Evolutionary conservation across 2,329 filamentous ascomycete species (phyloP), one percentile per base, ranked within the genome.

Genomic region (Chaetomium sp.): DNA sequence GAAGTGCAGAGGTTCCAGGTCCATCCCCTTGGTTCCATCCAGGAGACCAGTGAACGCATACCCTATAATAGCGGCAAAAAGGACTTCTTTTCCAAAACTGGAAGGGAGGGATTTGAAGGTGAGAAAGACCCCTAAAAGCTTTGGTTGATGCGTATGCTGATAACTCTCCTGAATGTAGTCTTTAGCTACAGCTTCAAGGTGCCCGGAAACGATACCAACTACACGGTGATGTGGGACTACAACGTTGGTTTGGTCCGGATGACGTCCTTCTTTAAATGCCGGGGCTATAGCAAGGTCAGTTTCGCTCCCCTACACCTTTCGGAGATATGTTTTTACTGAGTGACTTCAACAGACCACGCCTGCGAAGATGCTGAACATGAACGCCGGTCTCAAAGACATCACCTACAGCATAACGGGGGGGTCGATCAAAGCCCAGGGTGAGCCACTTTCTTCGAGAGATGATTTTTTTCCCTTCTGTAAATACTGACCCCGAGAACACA

Each of bases 1-100:
- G 77, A 85, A 60, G 80, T 94, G 58, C 72, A 74, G 41, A 75
- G 74, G 41, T 92, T 87, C 66, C 75, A 80, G 12, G 76, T 96
- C 52, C 79, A 77, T 53, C 87, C 89, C 0, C 75, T 85, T 61
- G 81, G 82, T 1, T 74, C 77, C 59, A 89, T 87, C 59, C 72
- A 74, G 47, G 74, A 80, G 35, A 86, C 78, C 58, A 81, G 81
- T 61, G 79, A 85, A 51, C 90, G 92, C 65, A 95, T 96, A 57
- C 92, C 92, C 0, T 97, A 97, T 72, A 91, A 90, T 67, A 96
- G 91, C 68, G 88, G 90, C 62, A 97, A 96, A 77, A 95, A 95
- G 70, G 81, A 86, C 58, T 95, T 96, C 65, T 81, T 85, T 59
- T 82, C 86, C 61, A 95, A 89, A 75, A 97, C 92, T 3, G 89